Base-by-base conservation (phyloP, 331 rosid species). In the Cydonia oblonga region DNA sequence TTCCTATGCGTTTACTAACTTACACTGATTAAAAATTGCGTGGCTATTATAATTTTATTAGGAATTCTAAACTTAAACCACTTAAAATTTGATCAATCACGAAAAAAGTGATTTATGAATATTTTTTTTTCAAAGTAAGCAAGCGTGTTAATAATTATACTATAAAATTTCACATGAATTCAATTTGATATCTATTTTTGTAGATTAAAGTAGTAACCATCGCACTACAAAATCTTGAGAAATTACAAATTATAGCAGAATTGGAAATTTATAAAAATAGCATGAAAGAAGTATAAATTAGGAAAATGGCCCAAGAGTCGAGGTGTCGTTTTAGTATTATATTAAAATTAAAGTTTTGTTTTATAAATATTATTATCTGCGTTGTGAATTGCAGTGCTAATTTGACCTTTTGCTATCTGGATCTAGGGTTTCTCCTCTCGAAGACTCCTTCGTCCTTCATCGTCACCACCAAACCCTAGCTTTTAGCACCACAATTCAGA, bases 351-450 rank as follows among this genome's bases (percentile, higher is more conserved):
- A 67, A 6, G 42, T 16, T 11, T 56, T 9, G 8, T 25, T 38
- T 76, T 52, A 24, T 68, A 77, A 35, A 60, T 78, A 33, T 75
- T n/a, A 66, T 58, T 30, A 5, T 78, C 52, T 58, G 73, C 67
- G 77, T 38, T 35, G 74, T 56, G 87, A 76, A 51, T 46, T 66
- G 75, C 70, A 19, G 81, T 72, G 83, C 81, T 61, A 68, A 80
- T 93, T 86, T 84, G 96, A 93, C 96, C 89, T 85, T 85, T 83
- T 86, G 87, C 87, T 82, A 87, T 89, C 96, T 82, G 96, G 96
- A 91, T 93, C 96, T 93, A 93, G 98, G 98, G 97, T 88, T 93
- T 90, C 86, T 58, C 81, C 54, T 71, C 79, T 73, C 79, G 85
- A 83, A 85, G 82, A 78, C 78, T 75, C 33, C 64, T 64, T 65